These are phyloP conservation scores for Tribonema minus DNA, from an alignment of 108 stramenopile genomes.

Conservation along the genomic window DNA sequence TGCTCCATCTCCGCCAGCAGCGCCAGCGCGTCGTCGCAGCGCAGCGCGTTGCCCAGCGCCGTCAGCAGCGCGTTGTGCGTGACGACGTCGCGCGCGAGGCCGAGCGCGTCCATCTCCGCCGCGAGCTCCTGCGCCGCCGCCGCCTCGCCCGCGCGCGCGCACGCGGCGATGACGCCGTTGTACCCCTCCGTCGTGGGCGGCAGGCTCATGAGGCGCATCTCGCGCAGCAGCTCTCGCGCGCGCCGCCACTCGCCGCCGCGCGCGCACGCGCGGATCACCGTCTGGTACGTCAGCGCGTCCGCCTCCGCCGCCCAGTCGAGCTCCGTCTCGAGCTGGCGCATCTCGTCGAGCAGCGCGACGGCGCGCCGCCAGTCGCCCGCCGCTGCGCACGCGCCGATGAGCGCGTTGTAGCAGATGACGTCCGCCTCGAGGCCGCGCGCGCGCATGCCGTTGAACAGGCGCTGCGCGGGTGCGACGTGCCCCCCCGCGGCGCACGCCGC, in stretches of 20 bases:
- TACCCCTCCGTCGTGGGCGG: slow-evolving; percentile 2
- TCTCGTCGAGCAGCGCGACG: not conserved
- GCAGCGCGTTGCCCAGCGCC: slow-evolving; percentile 17
- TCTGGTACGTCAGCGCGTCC: not conserved
- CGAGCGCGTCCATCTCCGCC: slow-evolving; percentile 19
- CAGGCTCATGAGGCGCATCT: not conserved
- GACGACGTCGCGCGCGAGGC: slow-evolving; percentile 16
- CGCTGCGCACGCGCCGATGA: slow-evolving; percentile 27
- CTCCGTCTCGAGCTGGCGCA: no score
- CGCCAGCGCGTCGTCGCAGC: slow-evolving; percentile 20
- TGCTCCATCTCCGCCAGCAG: slow-evolving; percentile 24
- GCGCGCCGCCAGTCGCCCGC: slow-evolving; percentile 18
- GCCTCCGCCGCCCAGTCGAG: not conserved
- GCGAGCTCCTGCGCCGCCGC: slow-evolving; percentile 14
- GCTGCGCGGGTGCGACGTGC: not conserved
- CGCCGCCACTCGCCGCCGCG: slow-evolving; percentile 8
- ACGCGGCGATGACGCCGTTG: slow-evolving; percentile 40
- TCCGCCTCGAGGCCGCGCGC: not conserved
- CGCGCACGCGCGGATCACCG: slow-evolving; percentile 7
- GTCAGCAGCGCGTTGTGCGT: slow-evolving; percentile 24
- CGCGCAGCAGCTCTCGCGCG: slow-evolving; percentile 2
- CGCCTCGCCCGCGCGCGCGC: slow-evolving; percentile 17
- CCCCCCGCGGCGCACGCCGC: slow-evolving; percentile 3
- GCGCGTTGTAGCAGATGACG: slow-evolving; percentile 40
- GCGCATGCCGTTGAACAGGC: not conserved